Base-by-base conservation (phyloP, 352 stramenopile species). In the Pythium periplocum region DNA sequence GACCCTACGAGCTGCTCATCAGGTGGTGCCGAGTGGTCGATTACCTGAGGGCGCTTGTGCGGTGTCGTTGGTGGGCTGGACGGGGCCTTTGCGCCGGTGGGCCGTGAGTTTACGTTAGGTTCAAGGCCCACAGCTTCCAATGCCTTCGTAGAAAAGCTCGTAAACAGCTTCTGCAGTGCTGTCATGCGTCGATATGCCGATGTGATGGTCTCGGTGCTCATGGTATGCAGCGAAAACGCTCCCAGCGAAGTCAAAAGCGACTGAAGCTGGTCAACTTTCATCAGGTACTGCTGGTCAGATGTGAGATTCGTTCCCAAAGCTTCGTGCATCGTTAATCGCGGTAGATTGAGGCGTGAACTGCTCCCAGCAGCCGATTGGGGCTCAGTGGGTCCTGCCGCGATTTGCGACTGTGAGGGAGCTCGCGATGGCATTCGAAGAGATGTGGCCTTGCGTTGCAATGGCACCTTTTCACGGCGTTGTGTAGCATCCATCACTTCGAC, bases 241-340 rank as follows among this genome's bases (percentile, higher is more conserved):
- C 53, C 61, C 3, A 89, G 53, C 4, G 68, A 59, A 34, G 59
- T 55, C 17, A 87, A 50, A 42, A 83, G 61, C 17, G 69, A 78
- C 47, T 87, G 71, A 0, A 89, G 55, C 48, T 89, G 78, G 57
- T 89, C 75, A 7, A 89, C 42, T 52, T 83, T 83, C 51, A 86
- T 71, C 17, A 78, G 30, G 41, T 79, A 86, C 45, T 86, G 71
- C 59, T 86, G 78, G 46, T 89, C 78, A 1, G 49, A 32, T 45
- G 73, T 77, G 12, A 89, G 17, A 26, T 26, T 26, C 17, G 17
- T 26, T 26, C 17, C 17, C 17, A 26, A 26, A 26, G 17, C 17
- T 26, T 26, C 17, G 17, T 26, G 17, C 17, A 26, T 26, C 17
- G 17, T 26, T 26, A 26, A 26, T 26, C 17, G 17, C 17, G 17